These are phyloP conservation scores for Cadophora gregata DNA, from an alignment of 2,329 filamentous ascomycete genomes.

Conservation along the genomic window DNA sequence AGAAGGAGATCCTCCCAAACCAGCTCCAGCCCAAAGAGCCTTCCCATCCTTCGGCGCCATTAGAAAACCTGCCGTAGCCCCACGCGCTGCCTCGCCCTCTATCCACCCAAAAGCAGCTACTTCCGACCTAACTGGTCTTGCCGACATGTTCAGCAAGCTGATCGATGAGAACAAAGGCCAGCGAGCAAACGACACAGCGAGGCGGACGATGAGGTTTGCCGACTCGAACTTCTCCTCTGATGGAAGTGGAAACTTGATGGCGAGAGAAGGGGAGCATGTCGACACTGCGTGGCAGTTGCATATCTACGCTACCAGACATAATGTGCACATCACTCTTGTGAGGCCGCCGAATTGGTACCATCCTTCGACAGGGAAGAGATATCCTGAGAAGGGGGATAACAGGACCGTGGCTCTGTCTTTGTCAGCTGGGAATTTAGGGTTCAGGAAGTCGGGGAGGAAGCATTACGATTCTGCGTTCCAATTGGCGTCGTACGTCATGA, in stretches of 20 bases:
- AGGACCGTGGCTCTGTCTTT: slow-evolving; percentile 61
- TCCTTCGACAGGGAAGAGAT: slow-evolving; percentile 27
- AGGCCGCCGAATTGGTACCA: slow-evolving; percentile 57
- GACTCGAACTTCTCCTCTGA: slow-evolving; percentile 29
- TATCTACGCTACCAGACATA: slow-evolving; percentile 88
- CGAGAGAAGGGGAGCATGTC: slow-evolving; percentile 43
- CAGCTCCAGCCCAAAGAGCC: slow-evolving; percentile 6
- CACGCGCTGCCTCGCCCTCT: slow-evolving; percentile 23
- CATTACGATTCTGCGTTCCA: slow-evolving; percentile 94
- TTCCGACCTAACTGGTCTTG: slow-evolving; percentile 4
- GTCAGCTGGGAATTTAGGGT: slow-evolving; percentile 88
- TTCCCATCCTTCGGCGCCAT: slow-evolving; percentile 13
- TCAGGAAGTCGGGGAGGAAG: slow-evolving; percentile 79
- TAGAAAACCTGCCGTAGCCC: neutral
- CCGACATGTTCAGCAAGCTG: slow-evolving; percentile 15
- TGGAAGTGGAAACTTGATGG: slow-evolving; percentile 36
- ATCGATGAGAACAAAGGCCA: slow-evolving; percentile 16
- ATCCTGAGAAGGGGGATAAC: slow-evolving; percentile 24
- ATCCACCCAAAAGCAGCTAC: slow-evolving; percentile 25
- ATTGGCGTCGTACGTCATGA: slow-evolving; percentile 81
- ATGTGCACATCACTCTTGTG: slow-evolving; percentile 91
- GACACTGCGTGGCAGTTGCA: slow-evolving; percentile 78
- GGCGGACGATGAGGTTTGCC: neutral
- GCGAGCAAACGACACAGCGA: neutral
- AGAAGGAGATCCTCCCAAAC: slow-evolving; percentile 8